Evolutionary conservation across 208 protist genomes (phyloP).

Genomic region (Wallacemonas collosoma): DNA sequence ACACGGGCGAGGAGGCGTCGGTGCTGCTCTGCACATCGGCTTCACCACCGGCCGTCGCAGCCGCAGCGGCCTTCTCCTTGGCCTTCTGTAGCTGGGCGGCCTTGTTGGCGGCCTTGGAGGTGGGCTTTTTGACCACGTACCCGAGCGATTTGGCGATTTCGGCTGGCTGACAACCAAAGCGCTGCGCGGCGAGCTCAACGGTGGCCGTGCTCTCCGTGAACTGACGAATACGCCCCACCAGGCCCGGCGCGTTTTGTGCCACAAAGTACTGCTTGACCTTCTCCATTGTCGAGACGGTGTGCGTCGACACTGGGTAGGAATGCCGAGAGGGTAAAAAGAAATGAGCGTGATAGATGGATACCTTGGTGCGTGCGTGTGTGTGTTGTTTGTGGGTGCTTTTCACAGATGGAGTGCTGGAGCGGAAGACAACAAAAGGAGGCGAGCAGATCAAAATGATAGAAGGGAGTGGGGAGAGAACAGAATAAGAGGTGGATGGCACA

Average conservation of each 20-base stretch:
- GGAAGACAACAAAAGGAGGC: too few relatives aligned
- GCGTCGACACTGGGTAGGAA: background rate
- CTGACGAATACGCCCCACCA: conserved; percentile 46
- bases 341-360: background rate
- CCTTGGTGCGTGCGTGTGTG: background rate
- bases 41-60: background rate
- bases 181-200: conserved; percentile 45
- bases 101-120: conserved; percentile 33
- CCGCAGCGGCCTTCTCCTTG: conserved; percentile 10
- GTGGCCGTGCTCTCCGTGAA: conserved; percentile 61
- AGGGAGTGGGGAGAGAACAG: background rate
- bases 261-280: conserved; percentile 43
- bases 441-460: background rate
- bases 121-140: conserved; percentile 35
- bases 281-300: conserved; percentile 21
- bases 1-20: conserved; percentile 11
- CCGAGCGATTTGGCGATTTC: conserved; percentile 72
- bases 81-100: conserved; percentile 19
- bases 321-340: background rate
- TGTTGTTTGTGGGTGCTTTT: background rate
- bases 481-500: too few relatives aligned
- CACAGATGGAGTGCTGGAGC: too few relatives aligned
- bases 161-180: conserved; percentile 41
- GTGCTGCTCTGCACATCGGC: conserved; percentile 1
- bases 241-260: conserved; percentile 22